Conservation (phyloP, 2,329 filamentous ascomycete genomes). For the Colletotrichum abscissum region DNA sequence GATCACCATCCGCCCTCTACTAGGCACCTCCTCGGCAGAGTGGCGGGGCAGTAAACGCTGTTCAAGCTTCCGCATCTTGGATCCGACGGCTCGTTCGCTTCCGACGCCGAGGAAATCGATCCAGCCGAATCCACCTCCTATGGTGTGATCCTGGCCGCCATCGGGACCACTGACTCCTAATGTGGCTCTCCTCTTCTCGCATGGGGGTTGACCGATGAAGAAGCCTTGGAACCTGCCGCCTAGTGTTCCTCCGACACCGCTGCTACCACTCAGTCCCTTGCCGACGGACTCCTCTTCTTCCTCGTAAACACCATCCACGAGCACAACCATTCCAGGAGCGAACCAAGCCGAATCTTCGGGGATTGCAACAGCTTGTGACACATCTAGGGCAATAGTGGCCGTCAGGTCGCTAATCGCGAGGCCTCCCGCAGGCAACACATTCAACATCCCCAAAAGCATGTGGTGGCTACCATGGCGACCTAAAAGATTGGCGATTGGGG, state of each 20-base stretch:
- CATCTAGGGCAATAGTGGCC: conserved; percentile 86
- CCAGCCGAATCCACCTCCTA: conserved; percentile 92
- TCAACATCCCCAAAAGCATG: conserved; percentile 86
- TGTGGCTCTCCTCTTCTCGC: conserved; percentile 84
- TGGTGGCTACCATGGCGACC: conserved; percentile 87
- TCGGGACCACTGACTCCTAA: conserved; percentile 76
- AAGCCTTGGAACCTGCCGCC: conserved; percentile 93
- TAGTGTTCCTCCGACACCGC: conserved; percentile 88
- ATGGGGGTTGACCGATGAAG: conserved; percentile 91
- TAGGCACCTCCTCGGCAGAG: conserved; percentile 47
- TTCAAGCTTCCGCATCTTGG: conserved; percentile 86
- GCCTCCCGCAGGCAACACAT: conserved; percentile 82
- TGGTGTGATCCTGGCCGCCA: conserved; percentile 68
- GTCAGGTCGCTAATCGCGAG: conserved; percentile 88
- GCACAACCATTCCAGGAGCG: conserved; percentile 92
- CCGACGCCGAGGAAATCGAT: conserved; percentile 95
- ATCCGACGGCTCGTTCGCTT: conserved; percentile 85
- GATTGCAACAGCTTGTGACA: conserved; percentile 83
- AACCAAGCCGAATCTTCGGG: conserved; percentile 93
- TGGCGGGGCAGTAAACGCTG: conserved; percentile 68
- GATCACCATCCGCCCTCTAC: conserved; percentile 73
- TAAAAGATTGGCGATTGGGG: conserved; percentile 80
- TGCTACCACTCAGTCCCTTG: conserved; percentile 78
- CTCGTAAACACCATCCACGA: conserved; percentile 96
- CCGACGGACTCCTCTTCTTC: conserved; percentile 83